Percentiles rank a stretch among this genome's conserved stretches.
Conservation (phyloP, 2,329 filamentous ascomycete species). For the Pezicula rhizophila region DNA sequence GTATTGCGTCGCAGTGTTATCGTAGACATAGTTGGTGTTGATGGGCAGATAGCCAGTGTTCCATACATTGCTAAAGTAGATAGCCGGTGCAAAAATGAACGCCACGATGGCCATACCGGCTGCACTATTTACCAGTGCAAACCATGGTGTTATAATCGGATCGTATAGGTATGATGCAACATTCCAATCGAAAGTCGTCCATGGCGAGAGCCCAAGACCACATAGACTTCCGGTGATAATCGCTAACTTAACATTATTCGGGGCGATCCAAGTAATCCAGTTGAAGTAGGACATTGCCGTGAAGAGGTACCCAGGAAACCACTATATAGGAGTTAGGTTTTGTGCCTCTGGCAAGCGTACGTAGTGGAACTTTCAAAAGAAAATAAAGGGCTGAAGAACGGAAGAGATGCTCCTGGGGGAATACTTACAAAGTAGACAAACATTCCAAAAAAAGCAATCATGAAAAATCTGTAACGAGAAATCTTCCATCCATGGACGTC, state of each 20-base stretch:
- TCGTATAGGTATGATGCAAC: constrained; percentile 6
- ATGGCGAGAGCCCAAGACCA: constrained; percentile 18
- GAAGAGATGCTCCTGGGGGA: too few relatives aligned
- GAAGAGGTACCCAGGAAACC: constrained; percentile 28
- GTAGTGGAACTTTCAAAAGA: too few relatives aligned
- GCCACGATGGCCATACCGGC: constrained; percentile 16
- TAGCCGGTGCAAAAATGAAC: neutral
- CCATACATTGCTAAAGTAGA: constrained; percentile 29
- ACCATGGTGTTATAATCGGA: constrained; percentile 29
- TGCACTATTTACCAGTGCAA: constrained; percentile 14
- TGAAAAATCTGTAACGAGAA: constrained; percentile 31
- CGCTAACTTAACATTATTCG: constrained; percentile 28
- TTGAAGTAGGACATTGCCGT: constrained; percentile 27
- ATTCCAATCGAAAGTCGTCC: constrained; percentile 13
- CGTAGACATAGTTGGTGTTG: constrained; percentile 45
- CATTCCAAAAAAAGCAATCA: constrained; percentile 25
- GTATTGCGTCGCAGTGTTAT: constrained; percentile 18
- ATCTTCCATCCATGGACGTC: constrained; percentile 35
- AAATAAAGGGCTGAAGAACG: too few relatives aligned
- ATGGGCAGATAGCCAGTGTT: constrained; percentile 39
- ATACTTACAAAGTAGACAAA: constrained; percentile 8
- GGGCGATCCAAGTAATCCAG: constrained; percentile 29
- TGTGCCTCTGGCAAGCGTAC: too few relatives aligned
- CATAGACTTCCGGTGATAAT: constrained; percentile 23
- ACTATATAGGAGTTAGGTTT: constrained; percentile 3